Evolutionary conservation across 306 rosid species (phyloP), one percentile per base, ranked within the genome.

Genomic region (Sicyos baderoa): DNA sequence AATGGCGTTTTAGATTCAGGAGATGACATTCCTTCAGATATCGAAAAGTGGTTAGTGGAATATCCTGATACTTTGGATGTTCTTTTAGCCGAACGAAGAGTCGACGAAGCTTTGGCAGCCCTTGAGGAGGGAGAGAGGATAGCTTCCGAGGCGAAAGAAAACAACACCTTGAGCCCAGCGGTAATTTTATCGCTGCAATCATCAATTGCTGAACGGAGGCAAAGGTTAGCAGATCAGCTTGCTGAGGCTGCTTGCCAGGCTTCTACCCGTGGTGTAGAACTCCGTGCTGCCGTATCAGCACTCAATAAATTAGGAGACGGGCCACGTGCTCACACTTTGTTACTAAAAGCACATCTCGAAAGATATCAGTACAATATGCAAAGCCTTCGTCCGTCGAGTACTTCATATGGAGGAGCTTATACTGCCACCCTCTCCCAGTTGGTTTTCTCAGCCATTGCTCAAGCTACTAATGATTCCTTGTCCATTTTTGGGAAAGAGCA

Each of bases 211-310:
- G 96, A 88, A 67, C 88, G 82, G 40, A 85, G 95, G 82, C 90
- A 85, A 75, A 88, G 74, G 52, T 76, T 94, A 79, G 95, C 99
- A 53, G 99, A 94, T 80, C 99, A 90, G 89, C 96, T 94, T 71
- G 86, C 97, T 53, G 99, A 94, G 82, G 97, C 97, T 80, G 97
- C 99, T 76, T 90, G 97, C 78, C 99, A 94, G 84, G 97, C 99
- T 75, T 90, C 99, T 44, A 94, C 97, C 2, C 92, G 86, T 7
- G 97, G 99, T 75, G 83, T 75, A 51, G 99, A 94, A 83, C 97
- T 94, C 70, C 92, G 99, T 71, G 81, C 90, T 25, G 84, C 96
- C 72, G 79, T 94, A 77, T 90, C 89, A 22, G 95, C 99, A 72
- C 97, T 94, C 69, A 94, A 90, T 76, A 86, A 72, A 76, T 97